Conservation (phyloP, 2,329 filamentous ascomycete genomes). For the Verticillium longisporum region DNA sequence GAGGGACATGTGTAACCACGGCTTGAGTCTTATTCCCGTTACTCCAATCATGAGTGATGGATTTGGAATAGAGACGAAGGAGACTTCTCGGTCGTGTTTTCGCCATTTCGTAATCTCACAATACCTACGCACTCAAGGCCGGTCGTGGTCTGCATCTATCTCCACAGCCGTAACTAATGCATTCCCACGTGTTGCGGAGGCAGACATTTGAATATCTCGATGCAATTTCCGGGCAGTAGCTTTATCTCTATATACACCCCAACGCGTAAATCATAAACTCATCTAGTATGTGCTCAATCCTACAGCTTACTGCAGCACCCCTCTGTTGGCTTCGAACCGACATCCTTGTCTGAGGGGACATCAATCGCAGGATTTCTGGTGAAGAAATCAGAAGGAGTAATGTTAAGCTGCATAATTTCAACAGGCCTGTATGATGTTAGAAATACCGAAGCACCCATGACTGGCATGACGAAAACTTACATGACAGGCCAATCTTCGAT, state of each 20-base stretch:
- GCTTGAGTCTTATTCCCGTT: background rate
- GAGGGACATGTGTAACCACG: background rate
- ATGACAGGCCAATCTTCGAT: slow-evolving; percentile 55
- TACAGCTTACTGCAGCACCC: slow-evolving; percentile 5
- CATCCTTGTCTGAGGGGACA: slow-evolving; percentile 29
- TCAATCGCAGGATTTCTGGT: slow-evolving; percentile 38
- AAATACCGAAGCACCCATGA: too few relatives aligned
- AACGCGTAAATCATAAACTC: background rate
- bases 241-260: background rate
- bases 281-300: background rate
- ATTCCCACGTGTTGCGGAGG: background rate
- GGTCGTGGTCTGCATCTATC: background rate
- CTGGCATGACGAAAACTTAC: slow-evolving; percentile 26
- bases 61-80: background rate
- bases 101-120: background rate
- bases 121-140: background rate
- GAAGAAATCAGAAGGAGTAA: slow-evolving; percentile 42
- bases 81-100: background rate
- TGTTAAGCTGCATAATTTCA: slow-evolving; percentile 38
- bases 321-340: slow-evolving; percentile 11
- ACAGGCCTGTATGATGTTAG: slow-evolving; percentile 34
- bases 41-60: background rate
- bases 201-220: background rate
- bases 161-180: background rate
- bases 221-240: background rate